Evolutionary conservation across 345 rosid genomes (phyloP).

Genomic region (Barbarea vulgaris): DNA sequence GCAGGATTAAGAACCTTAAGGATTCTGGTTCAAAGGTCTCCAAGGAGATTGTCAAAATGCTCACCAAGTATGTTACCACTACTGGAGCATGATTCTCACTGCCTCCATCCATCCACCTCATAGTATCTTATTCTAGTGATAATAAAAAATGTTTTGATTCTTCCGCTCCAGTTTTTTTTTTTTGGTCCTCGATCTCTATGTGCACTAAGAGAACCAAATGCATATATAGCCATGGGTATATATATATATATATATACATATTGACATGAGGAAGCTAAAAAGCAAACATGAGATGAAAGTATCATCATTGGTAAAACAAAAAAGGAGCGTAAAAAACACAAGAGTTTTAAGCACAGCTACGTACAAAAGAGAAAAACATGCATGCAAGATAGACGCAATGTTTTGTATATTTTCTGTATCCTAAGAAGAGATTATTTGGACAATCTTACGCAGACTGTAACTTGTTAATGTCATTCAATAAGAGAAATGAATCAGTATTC

Average conservation of each 20-base stretch:
- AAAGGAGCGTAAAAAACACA: neutral
- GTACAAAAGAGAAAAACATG: neutral
- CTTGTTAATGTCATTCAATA: neutral
- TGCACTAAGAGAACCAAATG: neutral
- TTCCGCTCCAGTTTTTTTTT: neutral
- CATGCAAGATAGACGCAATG: neutral
- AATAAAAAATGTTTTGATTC: constrained; percentile 4
- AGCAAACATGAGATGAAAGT: neutral
- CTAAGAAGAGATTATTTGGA: neutral
- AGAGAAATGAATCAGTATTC: constrained; percentile 3
- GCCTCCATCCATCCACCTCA: constrained; percentile 22
- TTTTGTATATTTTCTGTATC: neutral
- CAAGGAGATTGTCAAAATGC: constrained; percentile 44
- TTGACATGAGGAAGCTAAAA: neutral
- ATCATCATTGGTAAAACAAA: neutral
- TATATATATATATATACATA: neutral
- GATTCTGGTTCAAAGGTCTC: constrained; percentile 35
- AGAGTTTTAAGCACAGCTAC: neutral
- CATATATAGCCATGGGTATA: neutral
- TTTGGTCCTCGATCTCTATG: neutral
- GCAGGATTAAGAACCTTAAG: constrained; percentile 32
- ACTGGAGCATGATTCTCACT: constrained; percentile 32
- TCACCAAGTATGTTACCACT: constrained; percentile 41
- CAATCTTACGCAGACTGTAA: neutral
- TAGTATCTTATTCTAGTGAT: neutral